These are phyloP conservation scores for Moniliophthora roreri DNA, from an alignment of 1,284 basidiomycete genomes.

Conservation along the genomic window DNA sequence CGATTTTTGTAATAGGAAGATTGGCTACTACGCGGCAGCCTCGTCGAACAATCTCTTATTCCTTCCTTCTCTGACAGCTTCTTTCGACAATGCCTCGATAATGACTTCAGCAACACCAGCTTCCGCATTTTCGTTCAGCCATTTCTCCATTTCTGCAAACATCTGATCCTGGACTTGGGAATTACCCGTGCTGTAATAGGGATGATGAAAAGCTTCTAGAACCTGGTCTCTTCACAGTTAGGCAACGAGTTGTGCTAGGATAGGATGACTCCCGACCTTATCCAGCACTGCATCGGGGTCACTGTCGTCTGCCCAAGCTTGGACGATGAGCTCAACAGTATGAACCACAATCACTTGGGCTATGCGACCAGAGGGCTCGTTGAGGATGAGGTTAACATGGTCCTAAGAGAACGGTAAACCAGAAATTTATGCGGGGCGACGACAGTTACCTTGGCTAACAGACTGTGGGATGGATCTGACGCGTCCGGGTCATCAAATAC, in stretches of 20 bases:
- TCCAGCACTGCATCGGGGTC: conserved; percentile 51
- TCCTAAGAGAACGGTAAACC: conserved; percentile 34
- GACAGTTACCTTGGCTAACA: conserved; percentile 52
- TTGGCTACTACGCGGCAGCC: too few species aligned
- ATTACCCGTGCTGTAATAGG: conserved; percentile 56
- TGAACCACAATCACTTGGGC: conserved; percentile 67
- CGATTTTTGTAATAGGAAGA: too few species aligned
- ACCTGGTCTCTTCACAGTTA: conserved; percentile 35
- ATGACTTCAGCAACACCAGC: conserved; percentile 40
- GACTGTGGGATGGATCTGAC: conserved; percentile 73
- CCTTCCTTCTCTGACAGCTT: conserved; percentile 40
- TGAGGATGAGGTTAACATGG: conserved; percentile 64
- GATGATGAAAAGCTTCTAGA: conserved; percentile 70
- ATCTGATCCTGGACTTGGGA: conserved; percentile 67
- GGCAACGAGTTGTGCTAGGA: background rate
- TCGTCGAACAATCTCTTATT: conserved; percentile 37
- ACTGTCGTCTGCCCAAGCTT: conserved; percentile 55
- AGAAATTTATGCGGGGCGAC: background rate
- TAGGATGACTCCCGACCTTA: conserved; percentile 34
- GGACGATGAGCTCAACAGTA: conserved; percentile 61
- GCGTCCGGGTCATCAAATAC: conserved; percentile 72
- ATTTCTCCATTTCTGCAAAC: conserved; percentile 57
- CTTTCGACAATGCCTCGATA: conserved; percentile 50
- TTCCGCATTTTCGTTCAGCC: conserved; percentile 53
- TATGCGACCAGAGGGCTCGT: conserved; percentile 73